Conservation (phyloP, 306 rosid genomes). For the Malus sieversii region DNA sequence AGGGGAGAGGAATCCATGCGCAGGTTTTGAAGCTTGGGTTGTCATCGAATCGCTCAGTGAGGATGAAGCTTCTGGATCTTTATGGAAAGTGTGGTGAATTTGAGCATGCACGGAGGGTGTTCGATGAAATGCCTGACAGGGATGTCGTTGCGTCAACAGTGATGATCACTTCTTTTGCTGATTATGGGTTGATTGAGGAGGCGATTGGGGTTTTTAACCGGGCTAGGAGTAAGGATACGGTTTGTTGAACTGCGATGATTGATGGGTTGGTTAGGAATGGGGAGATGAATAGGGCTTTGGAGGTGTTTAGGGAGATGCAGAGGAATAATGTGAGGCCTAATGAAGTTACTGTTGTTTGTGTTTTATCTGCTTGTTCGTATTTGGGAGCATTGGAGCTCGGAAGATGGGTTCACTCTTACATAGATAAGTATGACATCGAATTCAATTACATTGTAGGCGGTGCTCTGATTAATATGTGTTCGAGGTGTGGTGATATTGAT, state of each 20-base stretch:
- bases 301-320: constrained; percentile 21
- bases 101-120: constrained; percentile 24
- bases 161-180: constrained; percentile 21
- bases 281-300: constrained; percentile 14
- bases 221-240: constrained; percentile 13
- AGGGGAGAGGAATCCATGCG: constrained; percentile 32
- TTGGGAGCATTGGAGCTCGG: constrained; percentile 43
- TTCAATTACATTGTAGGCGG: constrained; percentile 27
- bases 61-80: constrained; percentile 29
- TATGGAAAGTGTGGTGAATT: constrained; percentile 31
- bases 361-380: constrained; percentile 28
- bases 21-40: constrained; percentile 36
- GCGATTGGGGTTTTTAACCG: constrained; percentile 19
- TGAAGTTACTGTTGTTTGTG: constrained; percentile 18
- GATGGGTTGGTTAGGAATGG: constrained; percentile 17
- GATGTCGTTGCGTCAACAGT: constrained; percentile 33
- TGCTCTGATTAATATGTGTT: constrained; percentile 39
- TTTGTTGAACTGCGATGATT: constrained; percentile 17
- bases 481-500: constrained; percentile 41
- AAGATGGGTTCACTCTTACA: constrained; percentile 16
- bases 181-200: constrained; percentile 28
- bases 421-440: constrained; percentile 16
- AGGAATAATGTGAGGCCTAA: constrained; percentile 12
- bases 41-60: constrained; percentile 26
- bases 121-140: constrained; percentile 35